Conservation (phyloP, 306 rosid genomes). For the Pyrus communis region DNA sequence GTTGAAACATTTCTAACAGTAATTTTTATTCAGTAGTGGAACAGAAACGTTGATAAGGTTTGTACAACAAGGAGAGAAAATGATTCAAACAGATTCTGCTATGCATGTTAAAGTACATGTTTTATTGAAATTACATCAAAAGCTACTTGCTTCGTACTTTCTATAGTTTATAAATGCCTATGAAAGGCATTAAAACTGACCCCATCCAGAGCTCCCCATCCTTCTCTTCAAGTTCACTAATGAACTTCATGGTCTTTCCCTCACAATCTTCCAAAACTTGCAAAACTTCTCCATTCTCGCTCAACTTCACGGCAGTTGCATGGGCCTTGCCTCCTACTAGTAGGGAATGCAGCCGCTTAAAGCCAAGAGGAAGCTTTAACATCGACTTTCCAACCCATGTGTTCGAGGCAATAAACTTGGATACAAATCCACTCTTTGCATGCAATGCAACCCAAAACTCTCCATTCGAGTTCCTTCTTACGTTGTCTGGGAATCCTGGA, state of each 20-base stretch:
- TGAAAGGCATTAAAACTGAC: conserved; percentile 71
- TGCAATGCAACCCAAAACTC: conserved; percentile 90
- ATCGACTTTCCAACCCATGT: conserved; percentile 49
- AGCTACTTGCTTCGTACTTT: background rate
- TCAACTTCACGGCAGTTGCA: conserved; percentile 56
- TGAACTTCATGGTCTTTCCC: conserved; percentile 57
- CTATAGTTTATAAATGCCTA: conserved; percentile 42
- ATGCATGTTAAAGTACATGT: background rate
- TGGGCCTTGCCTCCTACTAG: conserved; percentile 61
- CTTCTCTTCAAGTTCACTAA: conserved; percentile 84
- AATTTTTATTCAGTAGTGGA: no score
- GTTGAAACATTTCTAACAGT: no score
- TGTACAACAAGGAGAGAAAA: no score
- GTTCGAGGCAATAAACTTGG: conserved; percentile 38
- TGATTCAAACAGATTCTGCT: no score
- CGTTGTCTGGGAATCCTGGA: conserved; percentile 80
- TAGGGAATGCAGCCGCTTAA: conserved; percentile 52
- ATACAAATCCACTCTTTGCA: conserved; percentile 41
- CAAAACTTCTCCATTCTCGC: conserved; percentile 55
- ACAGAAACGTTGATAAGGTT: no score
- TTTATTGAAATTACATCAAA: background rate
- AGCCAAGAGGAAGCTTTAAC: conserved; percentile 44
- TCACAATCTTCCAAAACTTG: conserved; percentile 72
- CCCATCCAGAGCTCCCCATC: conserved; percentile 87
- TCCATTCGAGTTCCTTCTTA: conserved; percentile 64